A percentile compares a stretch with the other conserved stretches of the same genome.
Conservation (phyloP, 257 asterid species). For the Verbascum thapsus region DNA sequence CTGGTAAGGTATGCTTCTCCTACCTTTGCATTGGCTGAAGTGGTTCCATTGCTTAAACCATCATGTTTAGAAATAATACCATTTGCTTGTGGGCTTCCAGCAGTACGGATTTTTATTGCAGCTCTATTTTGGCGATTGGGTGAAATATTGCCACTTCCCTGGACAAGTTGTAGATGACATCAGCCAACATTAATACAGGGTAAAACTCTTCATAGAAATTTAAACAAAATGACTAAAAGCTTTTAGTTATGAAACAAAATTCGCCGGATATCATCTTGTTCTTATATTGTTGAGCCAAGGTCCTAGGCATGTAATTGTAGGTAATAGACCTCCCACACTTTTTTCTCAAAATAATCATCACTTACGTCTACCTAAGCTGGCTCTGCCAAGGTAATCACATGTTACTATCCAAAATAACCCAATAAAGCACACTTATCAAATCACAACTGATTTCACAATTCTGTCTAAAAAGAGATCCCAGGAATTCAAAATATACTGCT, state of each 20-base stretch:
- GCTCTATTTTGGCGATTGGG: conserved; percentile 62
- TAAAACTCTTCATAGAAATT: conserved; percentile 13
- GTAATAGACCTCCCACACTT: background rate
- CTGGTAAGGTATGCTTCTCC: conserved; percentile 28
- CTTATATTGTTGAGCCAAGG: background rate
- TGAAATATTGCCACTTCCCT: conserved; percentile 81
- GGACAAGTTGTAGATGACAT: conserved; percentile 38
- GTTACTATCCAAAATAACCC: conserved; percentile 24
- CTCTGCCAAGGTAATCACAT: conserved; percentile 20
- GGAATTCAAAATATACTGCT: background rate
- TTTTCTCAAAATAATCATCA: conserved; percentile 18
- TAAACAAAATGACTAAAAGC: background rate
- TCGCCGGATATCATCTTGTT: background rate
- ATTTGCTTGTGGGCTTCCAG: conserved; percentile 63
- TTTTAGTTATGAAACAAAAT: conserved; percentile 16
- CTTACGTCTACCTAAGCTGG: conserved; percentile 13
- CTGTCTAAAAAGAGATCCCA: conserved; percentile 12
- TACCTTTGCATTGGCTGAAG: conserved; percentile 63
- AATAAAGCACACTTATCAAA: conserved; percentile 10
- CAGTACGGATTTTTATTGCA: conserved; percentile 44
- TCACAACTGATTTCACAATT: background rate
- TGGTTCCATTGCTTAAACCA: conserved; percentile 64
- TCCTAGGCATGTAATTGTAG: conserved; percentile 13
- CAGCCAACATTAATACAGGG: conserved; percentile 24
- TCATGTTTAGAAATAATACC: conserved; percentile 53